A percentile compares a stretch with the other conserved stretches of the same genome.
These are phyloP conservation scores for Thozetella sp. DNA, from an alignment of 495 filamentous ascomycete genomes.

Conservation along the genomic window DNA sequence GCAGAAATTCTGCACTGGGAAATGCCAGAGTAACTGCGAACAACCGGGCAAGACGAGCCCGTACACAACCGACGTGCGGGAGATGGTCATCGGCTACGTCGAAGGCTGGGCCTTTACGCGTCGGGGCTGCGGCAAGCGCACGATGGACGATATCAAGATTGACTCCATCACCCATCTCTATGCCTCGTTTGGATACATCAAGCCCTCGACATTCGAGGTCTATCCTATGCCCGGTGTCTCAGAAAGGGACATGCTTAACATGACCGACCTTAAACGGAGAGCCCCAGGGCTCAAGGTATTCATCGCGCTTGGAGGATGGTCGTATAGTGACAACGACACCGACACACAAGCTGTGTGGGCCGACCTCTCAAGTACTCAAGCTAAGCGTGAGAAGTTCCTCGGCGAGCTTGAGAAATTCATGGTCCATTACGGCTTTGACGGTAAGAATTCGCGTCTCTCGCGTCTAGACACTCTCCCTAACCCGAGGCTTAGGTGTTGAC, in stretches of 20 bases:
- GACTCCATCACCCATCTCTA: slow-evolving; percentile 15
- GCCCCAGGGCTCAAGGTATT: slow-evolving; percentile 27
- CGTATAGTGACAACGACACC: slow-evolving; percentile 36
- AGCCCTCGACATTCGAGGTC: slow-evolving; percentile 1
- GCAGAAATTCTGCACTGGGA: not conserved
- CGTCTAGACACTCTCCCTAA: too few relatives aligned
- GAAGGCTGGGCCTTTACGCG: slow-evolving; percentile 14
- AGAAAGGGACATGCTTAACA: slow-evolving; percentile 14
- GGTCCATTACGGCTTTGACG: slow-evolving; percentile 43
- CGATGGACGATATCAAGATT: slow-evolving; percentile 10
- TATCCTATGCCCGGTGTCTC: slow-evolving; percentile 4
- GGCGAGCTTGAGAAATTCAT: slow-evolving; percentile 40
- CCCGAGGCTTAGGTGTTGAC: too few relatives aligned
- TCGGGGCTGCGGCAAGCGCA: slow-evolving; percentile 3
- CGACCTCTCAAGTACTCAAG: slow-evolving; percentile 21
- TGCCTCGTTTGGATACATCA: slow-evolving; percentile 20
- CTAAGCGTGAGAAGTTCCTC: slow-evolving; percentile 36
- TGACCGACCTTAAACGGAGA: slow-evolving; percentile 20
- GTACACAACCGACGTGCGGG: slow-evolving; percentile 8
- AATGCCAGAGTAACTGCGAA: slow-evolving; percentile 18
- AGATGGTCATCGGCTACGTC: slow-evolving; percentile 19
- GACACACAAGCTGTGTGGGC: slow-evolving; percentile 32
- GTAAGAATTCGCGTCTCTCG: too few relatives aligned
- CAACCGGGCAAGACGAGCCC: not conserved
- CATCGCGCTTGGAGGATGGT: slow-evolving; percentile 44